Base-by-base conservation (phyloP, 139 green algal genomes). In the Astrephomene gubernaculifera region DNA sequence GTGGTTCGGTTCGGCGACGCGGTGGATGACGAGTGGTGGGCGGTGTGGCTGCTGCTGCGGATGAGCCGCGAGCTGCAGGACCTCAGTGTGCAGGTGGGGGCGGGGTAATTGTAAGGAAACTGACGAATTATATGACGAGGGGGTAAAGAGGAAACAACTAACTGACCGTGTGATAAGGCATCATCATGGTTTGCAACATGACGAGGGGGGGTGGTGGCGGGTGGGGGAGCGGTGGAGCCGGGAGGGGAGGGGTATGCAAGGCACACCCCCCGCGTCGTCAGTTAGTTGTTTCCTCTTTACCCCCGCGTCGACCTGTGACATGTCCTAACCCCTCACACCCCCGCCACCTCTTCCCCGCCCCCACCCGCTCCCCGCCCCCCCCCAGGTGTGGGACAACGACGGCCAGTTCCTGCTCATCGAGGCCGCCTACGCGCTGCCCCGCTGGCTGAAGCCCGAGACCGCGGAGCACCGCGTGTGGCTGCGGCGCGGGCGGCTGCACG, bases 321-420 rank as follows among this genome's bases (percentile, higher is more conserved):
- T 57, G 17, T 17, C 49, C 12, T 17, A 25, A 17, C 21, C 52
- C 7, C 57, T 83, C 25, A 8, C 65, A 25, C 61, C 10, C 36
- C 33, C 8, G 41, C 38, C 36, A 8, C 27, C 36, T 12, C 14
- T 17, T 17, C 14, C 49, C 17, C 49, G n/a, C n/a, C 35, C 65
- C 43, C 61, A 31, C 36, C 33, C 8, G 41, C 38, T 64, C 7
- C 27, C 36, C 14, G 49, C 49, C 49, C 14, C 49, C 17, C 49
- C 17, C 38, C 76, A 83, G 76, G 76, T 83, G 60, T 83, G 76
- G 76, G 97, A 99, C 88, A 95, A 96, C 64, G 97, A 99, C 81
- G 97, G 97, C 6, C 93, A 99, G 64, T 99, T 99, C 83, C 74
- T 99, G 75, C 92, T 99, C 19, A 98, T 99, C 39, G 97, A 99